phyloP scores from a whole-genome alignment of 495 filamentous ascomycete genomes.

The Darksidea phi region DNA sequence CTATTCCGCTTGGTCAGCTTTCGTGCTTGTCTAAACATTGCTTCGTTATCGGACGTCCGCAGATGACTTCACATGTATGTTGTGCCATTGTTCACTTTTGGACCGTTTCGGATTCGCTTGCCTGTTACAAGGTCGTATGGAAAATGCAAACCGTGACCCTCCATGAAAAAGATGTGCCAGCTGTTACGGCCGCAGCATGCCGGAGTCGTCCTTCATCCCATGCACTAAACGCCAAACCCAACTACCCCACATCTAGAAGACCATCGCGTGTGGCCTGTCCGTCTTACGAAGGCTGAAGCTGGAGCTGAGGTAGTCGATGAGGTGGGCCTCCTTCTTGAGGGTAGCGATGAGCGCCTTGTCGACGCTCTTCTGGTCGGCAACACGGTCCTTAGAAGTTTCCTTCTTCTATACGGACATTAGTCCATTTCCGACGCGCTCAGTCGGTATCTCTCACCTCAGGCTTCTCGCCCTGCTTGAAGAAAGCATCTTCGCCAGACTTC shows the following conservation, averaged over 20 bases:
- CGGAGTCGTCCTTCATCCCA: slow-evolving; percentile 33
- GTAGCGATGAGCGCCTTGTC: slow-evolving; percentile 86
- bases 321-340: slow-evolving; percentile 93
- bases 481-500: slow-evolving; percentile 85
- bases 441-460: slow-evolving; percentile 68
- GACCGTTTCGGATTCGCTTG: slow-evolving; percentile 33
- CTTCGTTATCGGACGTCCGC: no score
- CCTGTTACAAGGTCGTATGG: slow-evolving; percentile 29
- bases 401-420: slow-evolving; percentile 73
- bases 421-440: background rate
- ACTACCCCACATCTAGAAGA: slow-evolving; percentile 40
- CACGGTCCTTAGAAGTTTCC: slow-evolving; percentile 80
- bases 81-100: slow-evolving; percentile 26
- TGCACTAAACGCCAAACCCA: slow-evolving; percentile 32
- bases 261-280: slow-evolving; percentile 96
- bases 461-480: slow-evolving; percentile 98
- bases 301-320: slow-evolving; percentile 84
- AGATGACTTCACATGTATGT: slow-evolving; percentile 15
- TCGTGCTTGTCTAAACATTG: no score
- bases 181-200: slow-evolving; percentile 37
- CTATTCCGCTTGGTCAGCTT: no score
- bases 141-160: slow-evolving; percentile 32
- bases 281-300: slow-evolving; percentile 96
- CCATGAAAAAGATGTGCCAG: slow-evolving; percentile 31
- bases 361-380: slow-evolving; percentile 93